Conservation (phyloP, 257 asterid species). For the Penstemon barbatus region DNA sequence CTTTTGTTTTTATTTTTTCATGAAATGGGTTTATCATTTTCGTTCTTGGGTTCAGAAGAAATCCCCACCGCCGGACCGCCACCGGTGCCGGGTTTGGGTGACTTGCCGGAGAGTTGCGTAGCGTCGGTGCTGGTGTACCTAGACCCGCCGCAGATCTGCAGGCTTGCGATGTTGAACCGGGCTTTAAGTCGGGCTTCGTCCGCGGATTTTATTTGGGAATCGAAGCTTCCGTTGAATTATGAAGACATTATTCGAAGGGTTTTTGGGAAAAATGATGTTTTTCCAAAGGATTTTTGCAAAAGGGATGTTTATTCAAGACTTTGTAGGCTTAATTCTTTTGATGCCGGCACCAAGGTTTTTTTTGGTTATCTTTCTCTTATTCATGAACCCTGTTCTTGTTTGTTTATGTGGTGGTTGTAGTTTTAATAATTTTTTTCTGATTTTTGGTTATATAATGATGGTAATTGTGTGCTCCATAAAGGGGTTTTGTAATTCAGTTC, state of each 20-base stretch:
- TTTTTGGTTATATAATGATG: background rate
- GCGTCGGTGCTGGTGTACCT: constrained; percentile 54
- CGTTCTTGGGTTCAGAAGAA: constrained; percentile 30
- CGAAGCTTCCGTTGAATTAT: constrained; percentile 58
- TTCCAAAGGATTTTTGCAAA: constrained; percentile 42
- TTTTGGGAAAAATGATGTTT: constrained; percentile 28
- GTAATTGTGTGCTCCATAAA: background rate
- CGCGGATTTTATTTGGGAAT: constrained; percentile 76
- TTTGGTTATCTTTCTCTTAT: background rate
- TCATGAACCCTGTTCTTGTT: background rate
- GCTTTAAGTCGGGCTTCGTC: constrained; percentile 63
- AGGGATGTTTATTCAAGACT: constrained; percentile 62
- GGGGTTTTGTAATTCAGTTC: too few relatives aligned
- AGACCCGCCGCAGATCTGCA: constrained; percentile 69
- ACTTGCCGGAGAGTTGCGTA: constrained; percentile 68
- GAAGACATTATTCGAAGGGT: constrained; percentile 45
- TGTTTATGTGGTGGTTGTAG: background rate
- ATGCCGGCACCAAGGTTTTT: constrained; percentile 64
- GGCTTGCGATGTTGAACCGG: constrained; percentile 46
- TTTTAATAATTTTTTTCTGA: too few relatives aligned
- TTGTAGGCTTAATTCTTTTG: constrained; percentile 51
- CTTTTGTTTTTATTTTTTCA: background rate
- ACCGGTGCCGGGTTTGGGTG: constrained; percentile 48
- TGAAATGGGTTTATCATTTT: constrained; percentile 52
- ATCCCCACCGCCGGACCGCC: constrained; percentile 19